Evolutionary conservation across 257 asterid species (phyloP).

Genomic region (Fraxinus anomala): DNA sequence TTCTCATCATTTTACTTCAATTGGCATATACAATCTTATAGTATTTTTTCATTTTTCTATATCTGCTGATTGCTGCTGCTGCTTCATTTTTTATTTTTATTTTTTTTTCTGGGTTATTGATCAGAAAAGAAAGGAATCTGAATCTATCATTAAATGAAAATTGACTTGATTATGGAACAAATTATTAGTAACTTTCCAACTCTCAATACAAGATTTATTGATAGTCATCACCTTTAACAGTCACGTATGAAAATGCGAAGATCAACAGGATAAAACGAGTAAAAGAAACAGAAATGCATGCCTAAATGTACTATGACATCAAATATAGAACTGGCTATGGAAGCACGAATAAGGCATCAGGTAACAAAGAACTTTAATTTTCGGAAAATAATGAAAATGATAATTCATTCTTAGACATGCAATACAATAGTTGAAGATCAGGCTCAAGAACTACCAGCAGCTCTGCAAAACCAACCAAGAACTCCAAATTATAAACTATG

Average conservation of each 20-base stretch:
- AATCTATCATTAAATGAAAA: neutral
- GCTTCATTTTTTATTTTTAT: too few species aligned
- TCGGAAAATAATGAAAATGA: neutral
- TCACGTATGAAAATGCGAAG: neutral
- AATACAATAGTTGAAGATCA: neutral
- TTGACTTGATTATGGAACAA: neutral
- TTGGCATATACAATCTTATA: neutral
- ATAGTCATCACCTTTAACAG: too few species aligned
- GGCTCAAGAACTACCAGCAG: neutral
- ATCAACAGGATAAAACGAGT: neutral
- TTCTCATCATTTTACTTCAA: neutral
- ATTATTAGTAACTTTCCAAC: too few species aligned
- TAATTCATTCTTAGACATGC: neutral
- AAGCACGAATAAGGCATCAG: neutral
- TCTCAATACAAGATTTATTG: too few species aligned
- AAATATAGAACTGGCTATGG: neutral
- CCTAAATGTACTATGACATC: neutral
- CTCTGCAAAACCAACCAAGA: conserved; percentile 10
- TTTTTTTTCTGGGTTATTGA: neutral
- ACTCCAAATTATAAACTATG: neutral
- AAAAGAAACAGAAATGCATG: neutral
- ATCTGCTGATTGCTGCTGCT: neutral
- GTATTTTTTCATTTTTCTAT: neutral
- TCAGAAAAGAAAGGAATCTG: neutral
- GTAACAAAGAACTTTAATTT: neutral